Conservation (phyloP, 306 rosid genomes). For the Cucurbita ficifolia region DNA sequence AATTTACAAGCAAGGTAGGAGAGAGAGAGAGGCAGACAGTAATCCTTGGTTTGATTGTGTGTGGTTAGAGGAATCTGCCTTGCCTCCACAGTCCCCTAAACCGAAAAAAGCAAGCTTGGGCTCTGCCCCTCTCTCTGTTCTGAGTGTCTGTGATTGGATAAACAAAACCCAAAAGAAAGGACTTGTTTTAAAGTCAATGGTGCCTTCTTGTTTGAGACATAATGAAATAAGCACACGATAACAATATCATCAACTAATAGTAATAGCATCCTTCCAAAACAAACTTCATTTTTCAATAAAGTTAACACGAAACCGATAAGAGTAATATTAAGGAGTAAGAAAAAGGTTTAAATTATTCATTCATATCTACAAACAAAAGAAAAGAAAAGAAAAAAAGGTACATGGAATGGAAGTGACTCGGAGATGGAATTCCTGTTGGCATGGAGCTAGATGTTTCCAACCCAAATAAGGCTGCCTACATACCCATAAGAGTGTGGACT, state of each 20-base stretch:
- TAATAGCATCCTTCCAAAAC: not conserved
- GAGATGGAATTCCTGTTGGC: not conserved
- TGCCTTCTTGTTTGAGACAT: not conserved
- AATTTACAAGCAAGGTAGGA: not conserved
- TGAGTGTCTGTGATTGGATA: not conserved
- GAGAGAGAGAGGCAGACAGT: not conserved
- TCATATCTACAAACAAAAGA: not conserved
- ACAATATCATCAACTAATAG: not conserved
- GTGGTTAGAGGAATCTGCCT: not conserved
- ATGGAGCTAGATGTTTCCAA: not conserved
- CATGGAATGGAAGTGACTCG: not conserved
- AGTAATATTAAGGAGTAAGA: not conserved
- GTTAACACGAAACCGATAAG: not conserved
- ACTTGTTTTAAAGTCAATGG: not conserved
- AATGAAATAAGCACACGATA: not conserved
- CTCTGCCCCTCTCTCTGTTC: not conserved
- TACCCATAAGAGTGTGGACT: not conserved
- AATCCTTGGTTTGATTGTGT: not conserved
- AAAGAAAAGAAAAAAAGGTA: not conserved
- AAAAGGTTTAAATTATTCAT: not conserved
- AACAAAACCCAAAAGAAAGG: not conserved
- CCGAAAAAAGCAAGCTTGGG: not conserved
- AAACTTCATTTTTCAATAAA: not conserved
- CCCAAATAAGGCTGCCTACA: not conserved
- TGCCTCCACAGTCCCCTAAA: too few species aligned